Evolutionary conservation across 2,329 filamentous ascomycete genomes (phyloP).

Genomic region (Colletotrichum lini): DNA sequence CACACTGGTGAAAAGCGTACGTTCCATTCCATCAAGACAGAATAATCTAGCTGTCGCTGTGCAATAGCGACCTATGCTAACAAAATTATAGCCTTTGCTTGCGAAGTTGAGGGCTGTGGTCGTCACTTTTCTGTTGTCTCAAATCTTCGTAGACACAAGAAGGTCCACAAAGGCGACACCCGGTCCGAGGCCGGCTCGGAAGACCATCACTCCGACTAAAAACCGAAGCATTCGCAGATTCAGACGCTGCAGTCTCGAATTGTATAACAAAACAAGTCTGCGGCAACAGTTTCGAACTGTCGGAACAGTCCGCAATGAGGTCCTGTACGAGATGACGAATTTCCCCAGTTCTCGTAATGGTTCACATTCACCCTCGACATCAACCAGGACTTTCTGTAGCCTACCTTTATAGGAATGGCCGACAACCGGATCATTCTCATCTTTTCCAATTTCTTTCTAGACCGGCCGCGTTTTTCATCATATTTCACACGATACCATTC

Average conservation of each 20-base stretch:
- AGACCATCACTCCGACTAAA: slow-evolving; percentile 72
- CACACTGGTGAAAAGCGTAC: slow-evolving; percentile 98
- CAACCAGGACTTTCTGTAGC: slow-evolving; percentile 1
- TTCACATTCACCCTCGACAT: slow-evolving; percentile 34
- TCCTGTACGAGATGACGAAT: slow-evolving; percentile 40
- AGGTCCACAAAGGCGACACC: slow-evolving; percentile 89
- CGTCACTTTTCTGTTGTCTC: slow-evolving; percentile 98
- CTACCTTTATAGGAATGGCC: slow-evolving; percentile 16
- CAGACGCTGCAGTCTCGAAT: neutral
- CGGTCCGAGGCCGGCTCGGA: slow-evolving; percentile 75
- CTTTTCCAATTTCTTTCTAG: slow-evolving; percentile 10
- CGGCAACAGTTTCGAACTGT: neutral
- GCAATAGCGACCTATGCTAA: slow-evolving; percentile 4
- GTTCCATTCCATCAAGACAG: slow-evolving; percentile 55
- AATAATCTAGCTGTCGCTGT: neutral
- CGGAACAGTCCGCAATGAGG: slow-evolving; percentile 11
- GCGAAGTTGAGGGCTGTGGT: slow-evolving; percentile 94
- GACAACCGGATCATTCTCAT: slow-evolving; percentile 11
- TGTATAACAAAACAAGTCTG: neutral
- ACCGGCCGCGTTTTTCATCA: slow-evolving; percentile 25
- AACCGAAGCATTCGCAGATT: neutral
- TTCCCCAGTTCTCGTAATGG: slow-evolving; percentile 41
- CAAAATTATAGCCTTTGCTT: slow-evolving; percentile 81
- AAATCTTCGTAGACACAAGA: slow-evolving; percentile 93
- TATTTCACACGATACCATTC: slow-evolving; percentile 38